phyloP scores from a whole-genome alignment of 208 protist genomes.

The Trichomonas gallinae region DNA sequence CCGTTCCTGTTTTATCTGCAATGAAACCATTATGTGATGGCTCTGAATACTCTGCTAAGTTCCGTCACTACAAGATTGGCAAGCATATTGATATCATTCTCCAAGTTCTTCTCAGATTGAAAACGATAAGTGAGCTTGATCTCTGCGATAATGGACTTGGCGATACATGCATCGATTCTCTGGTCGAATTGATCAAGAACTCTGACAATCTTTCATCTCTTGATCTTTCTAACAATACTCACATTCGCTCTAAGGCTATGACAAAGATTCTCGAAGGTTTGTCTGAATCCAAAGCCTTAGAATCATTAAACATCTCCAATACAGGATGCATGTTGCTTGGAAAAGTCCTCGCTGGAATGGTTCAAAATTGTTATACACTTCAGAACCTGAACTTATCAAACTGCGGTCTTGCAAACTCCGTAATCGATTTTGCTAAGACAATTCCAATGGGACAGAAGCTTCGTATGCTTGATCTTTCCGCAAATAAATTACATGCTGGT shows the following conservation, averaged over 20 bases:
- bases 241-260: not conserved
- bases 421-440: not conserved
- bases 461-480: not conserved
- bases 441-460: not conserved
- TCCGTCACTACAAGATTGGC: not conserved
- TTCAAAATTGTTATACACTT: not conserved
- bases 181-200: not conserved
- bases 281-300: not conserved
- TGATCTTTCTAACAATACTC: not conserved
- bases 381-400: not conserved
- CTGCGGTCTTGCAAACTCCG: not conserved
- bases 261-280: not conserved
- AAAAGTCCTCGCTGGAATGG: not conserved
- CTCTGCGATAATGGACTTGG: not conserved
- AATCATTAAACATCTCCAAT: not conserved
- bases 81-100: not conserved
- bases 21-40: slow-evolving; percentile 1
- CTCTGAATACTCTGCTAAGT: not conserved
- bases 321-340: not conserved
- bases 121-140: not conserved
- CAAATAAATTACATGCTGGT: not conserved
- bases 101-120: not conserved
- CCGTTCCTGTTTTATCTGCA: not conserved
- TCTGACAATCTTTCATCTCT: not conserved
- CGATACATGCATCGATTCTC: not conserved